Base-by-base conservation (phyloP, 169 alveolate genomes). In the Plasmodium relictum region DNA sequence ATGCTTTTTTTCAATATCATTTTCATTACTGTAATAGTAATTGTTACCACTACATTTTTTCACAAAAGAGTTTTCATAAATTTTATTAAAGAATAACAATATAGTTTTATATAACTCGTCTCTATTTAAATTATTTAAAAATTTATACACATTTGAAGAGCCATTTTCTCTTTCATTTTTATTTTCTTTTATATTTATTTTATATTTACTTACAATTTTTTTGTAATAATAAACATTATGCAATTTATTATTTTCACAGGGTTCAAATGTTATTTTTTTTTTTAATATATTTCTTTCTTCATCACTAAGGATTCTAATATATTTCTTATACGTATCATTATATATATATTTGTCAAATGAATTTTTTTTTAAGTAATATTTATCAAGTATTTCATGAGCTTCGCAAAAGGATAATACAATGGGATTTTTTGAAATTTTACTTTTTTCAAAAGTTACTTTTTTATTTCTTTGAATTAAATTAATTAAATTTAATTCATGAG, bases 371-470 rank as follows among this genome's bases (percentile, higher is more conserved):
- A 7, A 5, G 42, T 18, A 62, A 63, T 76, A 48, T 10, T 39
- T 76, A 18, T 42, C 37, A 5, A 76, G 26, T 76, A 76, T 61
- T 6, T 76, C 74, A 14, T 56, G 71, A 10, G 88, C 88, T 20
- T 76, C 76, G 54, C 76, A 76, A 22, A 76, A 76, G 16, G 88
- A 61, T 10, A 76, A 41, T 6, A 76, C 76, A 14, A 76, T 16
- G 3, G 88, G 88, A 45, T 7, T 18, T 6, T 39, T 54, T 1
- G 69, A 31, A 76, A 62, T 0, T 31, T 12, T 45, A 58, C 71
- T 62, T 16, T 44, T 20, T 24, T 48, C 59, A 45, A 45, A 76
- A 5, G 31, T 5, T 12, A 31, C 6, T 14, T 37, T 12, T 8
- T 5, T 6, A 26, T 69, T 31, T 62, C 56, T 68, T 14, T 26